Percentiles rank a stretch among this genome's conserved stretches.
These are phyloP conservation scores for Jamesozyma jinghongensis DNA, from an alignment of 805 yeast genomes.

Conservation along the genomic window DNA sequence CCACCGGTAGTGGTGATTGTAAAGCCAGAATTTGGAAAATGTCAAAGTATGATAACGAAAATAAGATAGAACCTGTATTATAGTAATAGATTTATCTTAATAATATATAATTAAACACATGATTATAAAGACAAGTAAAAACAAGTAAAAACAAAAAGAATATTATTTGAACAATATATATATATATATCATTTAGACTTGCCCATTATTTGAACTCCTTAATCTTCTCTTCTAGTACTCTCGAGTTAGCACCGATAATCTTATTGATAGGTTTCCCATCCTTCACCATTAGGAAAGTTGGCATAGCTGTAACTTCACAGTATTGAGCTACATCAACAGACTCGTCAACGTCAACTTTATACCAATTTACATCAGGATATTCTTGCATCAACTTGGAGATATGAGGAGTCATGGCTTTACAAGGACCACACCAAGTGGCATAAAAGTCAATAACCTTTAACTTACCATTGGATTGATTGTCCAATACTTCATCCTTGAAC, in stretches of 20 bases:
- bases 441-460: slow-evolving; percentile 53
- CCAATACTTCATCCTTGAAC: background rate
- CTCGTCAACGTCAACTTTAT: slow-evolving; percentile 63
- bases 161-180: background rate
- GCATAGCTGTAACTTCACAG: slow-evolving; percentile 64
- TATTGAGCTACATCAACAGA: slow-evolving; percentile 50
- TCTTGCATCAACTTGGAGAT: slow-evolving; percentile 35
- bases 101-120: background rate
- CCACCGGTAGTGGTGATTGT: slow-evolving; percentile 96
- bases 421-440: slow-evolving; percentile 77
- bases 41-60: slow-evolving; percentile 27
- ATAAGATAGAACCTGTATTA: background rate
- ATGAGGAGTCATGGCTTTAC: slow-evolving; percentile 59
- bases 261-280: slow-evolving; percentile 49
- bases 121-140: background rate
- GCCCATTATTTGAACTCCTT: background rate
- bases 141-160: background rate
- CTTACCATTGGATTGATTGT: slow-evolving; percentile 20
- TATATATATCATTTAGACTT: background rate
- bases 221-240: slow-evolving; percentile 22
- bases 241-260: slow-evolving; percentile 53
- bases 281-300: slow-evolving; percentile 57
- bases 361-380: slow-evolving; percentile 43
- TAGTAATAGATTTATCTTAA: background rate
- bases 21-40: slow-evolving; percentile 95